Evolutionary conservation across 345 rosid genomes (phyloP), one percentile per base, ranked within the genome.

Genomic region (Brassica incana): DNA sequence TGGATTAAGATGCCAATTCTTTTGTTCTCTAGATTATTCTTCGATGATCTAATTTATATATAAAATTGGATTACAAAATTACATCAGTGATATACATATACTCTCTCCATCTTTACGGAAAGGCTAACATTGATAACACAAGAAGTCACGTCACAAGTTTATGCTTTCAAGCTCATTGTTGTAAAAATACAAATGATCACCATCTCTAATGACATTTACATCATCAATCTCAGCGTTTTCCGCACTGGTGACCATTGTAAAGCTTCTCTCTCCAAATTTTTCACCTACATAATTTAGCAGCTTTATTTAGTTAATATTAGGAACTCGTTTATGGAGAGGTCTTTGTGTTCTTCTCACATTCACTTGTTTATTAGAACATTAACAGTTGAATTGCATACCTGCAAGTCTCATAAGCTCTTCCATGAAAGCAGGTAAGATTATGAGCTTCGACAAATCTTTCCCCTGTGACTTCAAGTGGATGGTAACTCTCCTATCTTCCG

Each of bases 141-240:
- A 64, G 67, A 69, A 64, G 67, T 56, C 30, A 43, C 27, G 73
- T 66, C 77, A 76, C 4, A 43, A 71, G 4, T 63, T 54, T 54
- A 1, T 9, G 45, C 4, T 6, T 36, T 74, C 20, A 2, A 1
- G 4, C 30, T 70, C 68, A 40, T 20, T 40, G 64, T 79, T 84
- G 75, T 80, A 84, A 77, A 95, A 85, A 87, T 81, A 91, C 85
- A 95, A 91, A 84, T 92, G 91, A 87, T 95, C 99, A 71, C 94
- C 97, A 75, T 95, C 99, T 77, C 98, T 90, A 79, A 93, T 87
- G 78, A 92, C 97, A 80, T 73, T 5, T 76, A 84, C 78, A 69
- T 91, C 98, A 73, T 92, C 94, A 76, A 95, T 89, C 80, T 93
- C 99, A 74, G 97, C 94, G 30, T 87, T 95, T 82, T 92, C 93